A percentile compares a stretch with the other conserved stretches of the same genome.
These are phyloP conservation scores for Hura crepitans DNA, from an alignment of 441 rosid genomes.

Conservation along the genomic window DNA sequence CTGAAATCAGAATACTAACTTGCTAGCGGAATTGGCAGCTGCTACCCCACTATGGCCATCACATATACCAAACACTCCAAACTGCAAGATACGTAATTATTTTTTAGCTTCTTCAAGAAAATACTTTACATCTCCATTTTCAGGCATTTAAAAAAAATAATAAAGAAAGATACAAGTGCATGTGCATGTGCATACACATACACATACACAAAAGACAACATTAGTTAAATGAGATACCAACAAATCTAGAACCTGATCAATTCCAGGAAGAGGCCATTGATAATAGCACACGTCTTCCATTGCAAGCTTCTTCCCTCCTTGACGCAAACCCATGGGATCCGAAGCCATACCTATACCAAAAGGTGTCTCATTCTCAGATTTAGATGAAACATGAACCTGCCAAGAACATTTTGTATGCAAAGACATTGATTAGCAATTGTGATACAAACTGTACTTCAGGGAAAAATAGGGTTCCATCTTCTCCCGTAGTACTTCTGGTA, in stretches of 20 bases:
- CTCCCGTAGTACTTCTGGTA: background rate
- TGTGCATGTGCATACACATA: too few relatives aligned
- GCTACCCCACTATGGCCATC: conserved; percentile 94
- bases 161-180: too few relatives aligned
- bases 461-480: background rate
- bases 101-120: conserved; percentile 26
- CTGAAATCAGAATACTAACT: conserved; percentile 51
- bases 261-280: conserved; percentile 91
- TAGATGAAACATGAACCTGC: conserved; percentile 67
- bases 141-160: background rate
- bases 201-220: too few relatives aligned
- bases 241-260: conserved; percentile 53
- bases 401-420: conserved; percentile 10
- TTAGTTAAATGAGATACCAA: background rate
- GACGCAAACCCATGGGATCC: conserved; percentile 92
- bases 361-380: conserved; percentile 51
- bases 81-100: conserved; percentile 46
- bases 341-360: conserved; percentile 82
- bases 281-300: conserved; percentile 95
- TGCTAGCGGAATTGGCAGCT: conserved; percentile 87
- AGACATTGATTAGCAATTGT: background rate
- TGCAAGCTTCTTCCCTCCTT: conserved; percentile 84
- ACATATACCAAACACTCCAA: conserved; percentile 89
- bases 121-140: conserved; percentile 6
- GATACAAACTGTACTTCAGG: background rate